Evolutionary conservation across 2,329 filamentous ascomycete genomes (phyloP).

Genomic region (Ceratocystis lukuohia): DNA sequence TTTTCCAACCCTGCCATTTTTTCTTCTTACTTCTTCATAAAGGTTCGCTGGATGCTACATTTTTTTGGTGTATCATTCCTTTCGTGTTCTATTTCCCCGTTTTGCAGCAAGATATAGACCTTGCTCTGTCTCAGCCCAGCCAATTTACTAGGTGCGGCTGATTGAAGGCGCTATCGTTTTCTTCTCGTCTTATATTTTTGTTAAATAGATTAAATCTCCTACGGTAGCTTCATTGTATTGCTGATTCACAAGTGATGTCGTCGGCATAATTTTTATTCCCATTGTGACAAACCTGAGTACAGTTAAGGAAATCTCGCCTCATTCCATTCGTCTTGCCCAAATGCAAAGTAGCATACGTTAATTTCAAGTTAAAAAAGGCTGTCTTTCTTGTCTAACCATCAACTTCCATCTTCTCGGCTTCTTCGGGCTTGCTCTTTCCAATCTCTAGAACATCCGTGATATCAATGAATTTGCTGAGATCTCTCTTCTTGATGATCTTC

Average conservation of each 20-base stretch:
- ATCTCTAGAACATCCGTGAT: constrained; percentile 71
- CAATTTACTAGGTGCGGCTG: not conserved
- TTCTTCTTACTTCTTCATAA: not conserved
- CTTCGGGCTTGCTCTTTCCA: constrained; percentile 34
- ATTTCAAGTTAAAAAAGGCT: not conserved
- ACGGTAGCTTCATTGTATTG: not conserved
- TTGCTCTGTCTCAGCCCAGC: constrained; percentile 15
- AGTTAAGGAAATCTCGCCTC: not conserved
- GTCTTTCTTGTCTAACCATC: constrained; percentile 36
- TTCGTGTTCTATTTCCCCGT: not conserved
- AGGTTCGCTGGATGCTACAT: not conserved
- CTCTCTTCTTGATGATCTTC: constrained; percentile 87
- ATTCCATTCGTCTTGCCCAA: not conserved
- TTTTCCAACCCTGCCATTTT: not conserved
- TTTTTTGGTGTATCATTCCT: not conserved
- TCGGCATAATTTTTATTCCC: not conserved
- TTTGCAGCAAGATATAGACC: not conserved
- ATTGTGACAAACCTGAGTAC: not conserved
- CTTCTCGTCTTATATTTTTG: not conserved
- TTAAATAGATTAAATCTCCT: not conserved
- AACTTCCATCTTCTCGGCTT: constrained; percentile 56
- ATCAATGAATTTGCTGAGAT: constrained; percentile 86
- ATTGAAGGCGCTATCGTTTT: not conserved
- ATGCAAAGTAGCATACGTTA: not conserved
- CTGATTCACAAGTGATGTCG: too few relatives aligned